Evolutionary conservation across 495 filamentous ascomycete genomes (phyloP).

Genomic region (Penicillium dipodomyicola): DNA sequence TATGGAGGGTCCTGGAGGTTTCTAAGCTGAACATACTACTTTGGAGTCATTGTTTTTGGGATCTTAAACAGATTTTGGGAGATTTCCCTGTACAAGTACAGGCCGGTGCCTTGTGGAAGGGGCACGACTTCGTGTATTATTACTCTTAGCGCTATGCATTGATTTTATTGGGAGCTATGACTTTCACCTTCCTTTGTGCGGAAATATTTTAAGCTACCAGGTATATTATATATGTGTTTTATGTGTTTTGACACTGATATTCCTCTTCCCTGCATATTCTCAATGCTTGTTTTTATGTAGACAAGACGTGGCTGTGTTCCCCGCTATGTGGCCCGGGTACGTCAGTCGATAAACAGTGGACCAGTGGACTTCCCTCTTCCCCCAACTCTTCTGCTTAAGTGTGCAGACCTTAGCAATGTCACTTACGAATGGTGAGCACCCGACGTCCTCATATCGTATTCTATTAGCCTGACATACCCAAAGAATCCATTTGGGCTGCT

Average conservation of each 20-base stretch:
- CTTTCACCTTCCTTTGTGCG: background rate
- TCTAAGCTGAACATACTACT: background rate
- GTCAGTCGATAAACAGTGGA: constrained; percentile 31
- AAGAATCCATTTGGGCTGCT: constrained; percentile 72
- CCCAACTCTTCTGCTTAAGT: constrained; percentile 8
- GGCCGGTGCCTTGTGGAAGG: constrained; percentile 7
- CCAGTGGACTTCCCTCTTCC: background rate
- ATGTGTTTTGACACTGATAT: background rate
- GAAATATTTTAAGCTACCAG: background rate
- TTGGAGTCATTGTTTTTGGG: constrained; percentile 1
- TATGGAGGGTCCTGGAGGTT: constrained; percentile 23
- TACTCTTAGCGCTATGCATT: constrained; percentile 25
- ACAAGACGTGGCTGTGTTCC: constrained; percentile 14
- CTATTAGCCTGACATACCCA: constrained; percentile 10
- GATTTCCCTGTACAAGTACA: constrained; percentile 23
- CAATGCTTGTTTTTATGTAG: background rate
- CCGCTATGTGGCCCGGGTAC: constrained; percentile 25
- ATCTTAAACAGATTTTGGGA: background rate
- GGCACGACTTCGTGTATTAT: constrained; percentile 27
- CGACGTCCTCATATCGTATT: background rate
- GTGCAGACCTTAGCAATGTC: constrained; percentile 33
- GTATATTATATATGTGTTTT: background rate
- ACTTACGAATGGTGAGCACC: constrained; percentile 43
- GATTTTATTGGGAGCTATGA: constrained; percentile 7
- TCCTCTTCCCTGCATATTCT: background rate